Percentiles rank a stretch among this genome's conserved stretches.
Evolutionary conservation across 176 grass and related monocot species (phyloP).

Genomic region (Echinochloa phyllopogon): DNA sequence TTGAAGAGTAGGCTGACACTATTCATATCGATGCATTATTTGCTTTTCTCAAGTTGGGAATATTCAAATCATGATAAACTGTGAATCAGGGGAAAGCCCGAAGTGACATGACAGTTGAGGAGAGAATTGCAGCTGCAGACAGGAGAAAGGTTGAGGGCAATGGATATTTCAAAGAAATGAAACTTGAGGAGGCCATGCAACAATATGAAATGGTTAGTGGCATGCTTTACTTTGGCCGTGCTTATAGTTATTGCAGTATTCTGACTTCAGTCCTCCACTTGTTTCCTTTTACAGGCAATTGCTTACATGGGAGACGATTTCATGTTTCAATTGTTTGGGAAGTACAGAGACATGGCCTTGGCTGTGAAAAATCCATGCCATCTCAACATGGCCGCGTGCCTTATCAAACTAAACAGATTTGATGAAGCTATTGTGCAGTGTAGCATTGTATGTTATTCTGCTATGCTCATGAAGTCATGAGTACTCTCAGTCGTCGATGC

Average conservation of each 20-base stretch:
- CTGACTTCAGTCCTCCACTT: slow-evolving; percentile 4
- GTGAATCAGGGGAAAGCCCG: slow-evolving; percentile 80
- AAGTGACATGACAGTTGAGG: slow-evolving; percentile 95
- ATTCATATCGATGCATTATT: slow-evolving; percentile 9
- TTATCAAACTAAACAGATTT: slow-evolving; percentile 78
- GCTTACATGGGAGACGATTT: slow-evolving; percentile 99
- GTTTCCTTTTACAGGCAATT: slow-evolving; percentile 70
- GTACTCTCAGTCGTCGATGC: not conserved
- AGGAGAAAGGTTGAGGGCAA: slow-evolving; percentile 91
- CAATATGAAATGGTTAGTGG: slow-evolving; percentile 91
- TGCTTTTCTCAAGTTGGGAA: slow-evolving; percentile 27
- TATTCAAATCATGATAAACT: slow-evolving; percentile 29
- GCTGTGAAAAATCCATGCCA: slow-evolving; percentile 97
- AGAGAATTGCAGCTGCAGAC: slow-evolving; percentile 92
- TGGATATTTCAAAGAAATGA: slow-evolving; percentile 80
- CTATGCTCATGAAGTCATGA: not conserved
- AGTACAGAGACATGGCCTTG: slow-evolving; percentile 97
- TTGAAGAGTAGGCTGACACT: not conserved
- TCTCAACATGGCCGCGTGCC: slow-evolving; percentile 91
- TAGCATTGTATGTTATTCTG: slow-evolving; percentile 60
- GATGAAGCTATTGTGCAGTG: slow-evolving; percentile 89
- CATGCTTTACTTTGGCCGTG: not conserved
- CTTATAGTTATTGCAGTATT: not conserved
- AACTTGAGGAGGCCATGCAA: slow-evolving; percentile 87
- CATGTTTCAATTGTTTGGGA: slow-evolving; percentile 99